Evolutionary conservation across 2,329 filamentous ascomycete species (phyloP), one percentile per base, ranked within the genome.

Genomic region (Aspergillus sp.): DNA sequence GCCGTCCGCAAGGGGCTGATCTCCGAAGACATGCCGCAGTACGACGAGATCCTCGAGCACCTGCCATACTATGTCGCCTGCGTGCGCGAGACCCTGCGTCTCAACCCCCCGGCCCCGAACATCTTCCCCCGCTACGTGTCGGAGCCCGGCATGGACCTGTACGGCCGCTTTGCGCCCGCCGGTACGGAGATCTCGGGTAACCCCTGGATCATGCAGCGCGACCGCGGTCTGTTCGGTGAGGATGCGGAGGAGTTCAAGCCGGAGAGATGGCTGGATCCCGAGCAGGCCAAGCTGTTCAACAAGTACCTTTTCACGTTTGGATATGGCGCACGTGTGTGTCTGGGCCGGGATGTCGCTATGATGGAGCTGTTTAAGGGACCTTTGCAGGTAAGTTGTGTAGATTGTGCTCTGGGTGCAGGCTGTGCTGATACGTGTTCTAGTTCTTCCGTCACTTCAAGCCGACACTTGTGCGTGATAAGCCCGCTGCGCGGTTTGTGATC

Each of bases 311-410:
- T 82, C 62, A 69, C 67, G 0, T 82, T 81, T 52, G 79, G 79
- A 0, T 79, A 79, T 63, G 80, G 80, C 0, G 61, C 76, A 0
- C 65, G 77, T 10, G 67, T 75, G 11, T 81, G 78, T 51, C 58
- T 81, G 41, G 79, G 80, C 0, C 74, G 72, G 53, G 72, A 79
- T 41, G 77, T 82, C 53, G 79, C 78, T 1, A 71, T 76, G 60
- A 79, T 81, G 76, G 79, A 82, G 65, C 58, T 81, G 47, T 80
- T 73, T 62, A 81, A 82, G 68, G 66, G 62, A 5, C 67, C 67
- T 9, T 50, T 70, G 38, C 66, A 67, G 64, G 67, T 68, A 54
- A 54, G 56, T 47, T 51, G 5, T 4, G 29, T 4, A 16, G 21
- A 20, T 41, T 34, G 21, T 7, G 2, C 17, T 48, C 25, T 5